A percentile compares a stretch with the other conserved stretches of the same genome.
phyloP scores from a whole-genome alignment of 2,329 filamentous ascomycete species.

The Apiospora koreana region DNA sequence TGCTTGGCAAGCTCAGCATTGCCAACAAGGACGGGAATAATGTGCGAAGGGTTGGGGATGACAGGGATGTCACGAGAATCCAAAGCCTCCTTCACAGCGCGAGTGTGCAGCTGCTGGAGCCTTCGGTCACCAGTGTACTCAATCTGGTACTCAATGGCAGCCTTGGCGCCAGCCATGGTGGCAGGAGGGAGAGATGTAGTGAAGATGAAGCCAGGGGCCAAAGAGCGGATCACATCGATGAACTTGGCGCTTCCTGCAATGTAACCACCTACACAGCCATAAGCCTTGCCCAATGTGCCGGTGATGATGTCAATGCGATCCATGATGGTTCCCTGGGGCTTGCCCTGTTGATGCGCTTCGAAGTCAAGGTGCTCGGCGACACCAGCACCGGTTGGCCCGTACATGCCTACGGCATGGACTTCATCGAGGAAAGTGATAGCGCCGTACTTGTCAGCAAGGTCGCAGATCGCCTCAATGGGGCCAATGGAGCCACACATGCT shows the following conservation, averaged over 20 bases:
- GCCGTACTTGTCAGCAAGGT: conserved; percentile 95
- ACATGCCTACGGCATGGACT: conserved; percentile 99
- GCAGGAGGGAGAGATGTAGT: conserved; percentile 95
- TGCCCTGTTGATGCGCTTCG: conserved; percentile 76
- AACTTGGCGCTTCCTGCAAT: conserved; percentile 87
- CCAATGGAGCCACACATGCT: conserved; percentile 99
- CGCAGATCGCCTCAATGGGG: conserved; percentile 93
- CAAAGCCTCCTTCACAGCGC: conserved; percentile 86
- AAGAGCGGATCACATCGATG: conserved; percentile 89
- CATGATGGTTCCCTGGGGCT: conserved; percentile 81
- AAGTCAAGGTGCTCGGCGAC: conserved; percentile 98
- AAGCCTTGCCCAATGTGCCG: conserved; percentile 94
- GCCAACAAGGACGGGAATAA: conserved; percentile 89
- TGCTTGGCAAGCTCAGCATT: conserved; percentile 91
- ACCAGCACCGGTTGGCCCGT: conserved; percentile 91
- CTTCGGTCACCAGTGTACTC: conserved; percentile 81
- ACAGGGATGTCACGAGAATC: conserved; percentile 84
- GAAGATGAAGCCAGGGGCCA: conserved; percentile 98
- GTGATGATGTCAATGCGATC: conserved; percentile 98
- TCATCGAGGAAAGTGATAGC: conserved; percentile 97
- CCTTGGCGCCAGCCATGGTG: conserved; percentile 91
- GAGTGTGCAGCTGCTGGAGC: conserved; percentile 94
- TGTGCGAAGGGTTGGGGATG: conserved; percentile 96
- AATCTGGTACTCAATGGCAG: conserved; percentile 94
- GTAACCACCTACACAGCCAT: conserved; percentile 96